Percentiles rank a stretch among this genome's conserved stretches.
phyloP scores from a whole-genome alignment of 768 basidiomycete genomes.

The Polyporus arcularius region DNA sequence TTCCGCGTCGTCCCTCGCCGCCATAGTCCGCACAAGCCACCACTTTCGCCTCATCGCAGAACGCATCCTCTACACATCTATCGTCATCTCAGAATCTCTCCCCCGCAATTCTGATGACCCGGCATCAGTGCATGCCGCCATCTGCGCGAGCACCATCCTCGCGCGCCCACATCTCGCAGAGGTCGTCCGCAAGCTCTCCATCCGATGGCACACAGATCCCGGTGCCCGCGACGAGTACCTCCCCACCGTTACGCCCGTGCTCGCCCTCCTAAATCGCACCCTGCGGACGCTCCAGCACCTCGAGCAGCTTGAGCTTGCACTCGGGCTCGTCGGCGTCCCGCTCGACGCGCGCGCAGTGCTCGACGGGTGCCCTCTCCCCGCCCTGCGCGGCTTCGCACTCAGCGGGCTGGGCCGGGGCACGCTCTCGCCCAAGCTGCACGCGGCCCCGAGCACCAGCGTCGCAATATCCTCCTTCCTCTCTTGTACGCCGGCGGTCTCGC shows the following conservation, averaged over 20 bases:
- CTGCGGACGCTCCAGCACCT: slow-evolving; percentile 46
- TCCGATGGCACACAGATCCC: slow-evolving; percentile 54
- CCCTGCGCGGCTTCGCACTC: slow-evolving; percentile 34
- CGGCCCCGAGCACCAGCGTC: slow-evolving; percentile 20
- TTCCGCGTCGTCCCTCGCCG: slow-evolving; percentile 35
- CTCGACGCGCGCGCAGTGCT: slow-evolving; percentile 27
- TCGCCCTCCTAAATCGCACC: slow-evolving; percentile 34
- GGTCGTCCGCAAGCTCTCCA: slow-evolving; percentile 45
- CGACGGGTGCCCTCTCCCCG: slow-evolving; percentile 29
- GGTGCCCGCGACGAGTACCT: slow-evolving; percentile 29
- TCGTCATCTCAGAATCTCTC: slow-evolving; percentile 50
- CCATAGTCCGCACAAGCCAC: slow-evolving; percentile 47
- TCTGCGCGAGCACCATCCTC: slow-evolving; percentile 56
- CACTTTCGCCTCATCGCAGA: slow-evolving; percentile 51
- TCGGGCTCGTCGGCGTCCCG: slow-evolving; percentile 48
- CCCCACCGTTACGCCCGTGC: slow-evolving; percentile 25
- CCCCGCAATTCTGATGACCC: slow-evolving; percentile 40
- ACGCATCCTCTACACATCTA: slow-evolving; percentile 56
- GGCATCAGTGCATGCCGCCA: slow-evolving; percentile 37
- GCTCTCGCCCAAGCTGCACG: slow-evolving; percentile 34
- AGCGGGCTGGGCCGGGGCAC: slow-evolving; percentile 37
- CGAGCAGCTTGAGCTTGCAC: slow-evolving; percentile 57
- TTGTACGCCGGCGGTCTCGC: slow-evolving; percentile 40
- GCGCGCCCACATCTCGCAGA: slow-evolving; percentile 48
- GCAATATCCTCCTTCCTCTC: slow-evolving; percentile 40